Conservation (phyloP, 1,139 yeast species). For the Eremothecium coryli region DNA sequence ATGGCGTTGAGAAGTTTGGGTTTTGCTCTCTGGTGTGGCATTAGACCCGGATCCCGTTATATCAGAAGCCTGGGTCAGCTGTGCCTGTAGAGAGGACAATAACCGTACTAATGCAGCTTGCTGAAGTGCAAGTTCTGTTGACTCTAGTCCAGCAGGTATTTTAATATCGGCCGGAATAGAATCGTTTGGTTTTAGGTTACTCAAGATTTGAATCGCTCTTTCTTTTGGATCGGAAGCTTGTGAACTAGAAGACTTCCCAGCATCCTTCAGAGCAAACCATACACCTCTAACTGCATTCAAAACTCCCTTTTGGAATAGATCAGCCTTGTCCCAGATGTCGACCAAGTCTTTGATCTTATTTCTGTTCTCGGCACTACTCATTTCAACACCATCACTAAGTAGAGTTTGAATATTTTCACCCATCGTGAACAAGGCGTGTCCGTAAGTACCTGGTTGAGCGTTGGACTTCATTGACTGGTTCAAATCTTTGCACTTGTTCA, state of each 20-base stretch:
- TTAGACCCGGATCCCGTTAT: conserved; percentile 2
- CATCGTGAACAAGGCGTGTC: conserved; percentile 59
- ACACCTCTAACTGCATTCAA: conserved; percentile 50
- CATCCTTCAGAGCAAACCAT: conserved; percentile 39
- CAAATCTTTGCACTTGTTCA: conserved; percentile 59
- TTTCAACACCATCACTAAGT: conserved; percentile 50
- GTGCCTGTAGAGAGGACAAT: conserved; percentile 32
- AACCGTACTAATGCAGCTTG: conserved; percentile 40
- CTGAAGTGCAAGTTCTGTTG: conserved; percentile 30
- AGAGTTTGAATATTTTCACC: conserved; percentile 50
- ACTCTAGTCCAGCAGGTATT: conserved; percentile 19
- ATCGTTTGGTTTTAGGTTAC: conserved; percentile 17
- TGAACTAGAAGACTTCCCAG: conserved; percentile 20
- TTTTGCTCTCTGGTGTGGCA: conserved; percentile 16
- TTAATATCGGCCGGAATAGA: conserved; percentile 16
- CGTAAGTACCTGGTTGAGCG: conserved; percentile 64
- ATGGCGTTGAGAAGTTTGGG: conserved; percentile 3
- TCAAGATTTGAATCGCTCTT: conserved; percentile 17
- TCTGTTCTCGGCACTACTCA: conserved; percentile 42
- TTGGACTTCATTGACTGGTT: conserved; percentile 37
- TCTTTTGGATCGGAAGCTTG: conserved; percentile 43
- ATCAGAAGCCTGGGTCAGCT: conserved; percentile 17
- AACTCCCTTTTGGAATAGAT: conserved; percentile 55
- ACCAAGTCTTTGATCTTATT: conserved; percentile 74
- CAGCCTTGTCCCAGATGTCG: conserved; percentile 87